Percentiles rank a stretch among this genome's conserved stretches.
phyloP scores from a whole-genome alignment of 208 protist genomes.

The Trypanosoma lewisi region DNA sequence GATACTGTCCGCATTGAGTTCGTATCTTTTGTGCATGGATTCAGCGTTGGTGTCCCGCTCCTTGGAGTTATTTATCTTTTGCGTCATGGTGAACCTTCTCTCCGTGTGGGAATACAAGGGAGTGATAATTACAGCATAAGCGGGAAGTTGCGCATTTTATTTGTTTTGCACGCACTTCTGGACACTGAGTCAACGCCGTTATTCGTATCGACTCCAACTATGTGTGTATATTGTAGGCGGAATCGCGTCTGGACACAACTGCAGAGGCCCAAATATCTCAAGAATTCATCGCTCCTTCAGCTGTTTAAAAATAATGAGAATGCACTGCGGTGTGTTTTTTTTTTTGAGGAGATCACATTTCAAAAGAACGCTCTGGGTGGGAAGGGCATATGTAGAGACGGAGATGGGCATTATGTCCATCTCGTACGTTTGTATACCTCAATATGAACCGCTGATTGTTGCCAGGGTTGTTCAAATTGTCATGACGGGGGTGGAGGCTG shows the following conservation, averaged over 20 bases:
- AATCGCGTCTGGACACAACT: constrained; percentile 7
- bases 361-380: neutral
- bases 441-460: constrained; percentile 13
- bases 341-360: constrained; percentile 2
- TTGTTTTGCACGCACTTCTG: neutral
- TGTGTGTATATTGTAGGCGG: neutral
- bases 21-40: neutral
- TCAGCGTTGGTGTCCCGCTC: neutral
- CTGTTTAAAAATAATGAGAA: constrained; percentile 7
- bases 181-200: neutral
- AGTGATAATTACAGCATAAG: neutral
- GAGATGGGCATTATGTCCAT: constrained; percentile 11
- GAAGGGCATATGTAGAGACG: constrained; percentile 10
- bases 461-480: constrained; percentile 14
- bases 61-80: neutral
- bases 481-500: neutral
- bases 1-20: constrained; percentile 11
- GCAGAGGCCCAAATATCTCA: neutral
- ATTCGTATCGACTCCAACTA: neutral
- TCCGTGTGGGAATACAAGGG: neutral
- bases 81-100: neutral
- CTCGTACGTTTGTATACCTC: constrained; percentile 12
- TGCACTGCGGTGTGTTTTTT: neutral
- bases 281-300: neutral
- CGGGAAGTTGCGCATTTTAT: neutral